phyloP scores from a whole-genome alignment of 495 filamentous ascomycete species.

The Bombardia bombarda region DNA sequence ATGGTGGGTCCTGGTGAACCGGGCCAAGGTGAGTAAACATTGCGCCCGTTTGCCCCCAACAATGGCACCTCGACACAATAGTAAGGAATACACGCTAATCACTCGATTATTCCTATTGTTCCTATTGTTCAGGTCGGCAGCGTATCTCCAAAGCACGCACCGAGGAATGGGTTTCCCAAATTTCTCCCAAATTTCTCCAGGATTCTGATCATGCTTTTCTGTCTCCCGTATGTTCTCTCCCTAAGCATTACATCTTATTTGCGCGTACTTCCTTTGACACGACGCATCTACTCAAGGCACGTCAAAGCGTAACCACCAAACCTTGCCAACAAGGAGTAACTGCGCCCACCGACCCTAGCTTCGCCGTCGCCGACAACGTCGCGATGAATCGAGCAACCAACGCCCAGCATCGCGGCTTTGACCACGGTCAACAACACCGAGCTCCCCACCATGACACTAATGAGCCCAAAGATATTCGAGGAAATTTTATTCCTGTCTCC shows the following conservation, averaged over 20 bases:
- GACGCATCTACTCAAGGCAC: no score
- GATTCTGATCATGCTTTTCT: background rate
- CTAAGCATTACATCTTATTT: background rate
- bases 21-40: no score
- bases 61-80: no score
- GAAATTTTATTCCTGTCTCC: constrained; percentile 19
- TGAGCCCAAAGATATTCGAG: constrained; percentile 12
- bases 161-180: no score
- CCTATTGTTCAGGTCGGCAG: no score
- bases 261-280: no score
- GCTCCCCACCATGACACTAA: background rate
- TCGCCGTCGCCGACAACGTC: background rate
- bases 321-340: background rate
- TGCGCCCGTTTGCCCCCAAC: no score
- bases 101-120: no score
- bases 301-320: background rate
- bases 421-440: background rate
- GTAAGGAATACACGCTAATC: no score
- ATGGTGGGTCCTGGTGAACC: no score
- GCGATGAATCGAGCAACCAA: background rate
- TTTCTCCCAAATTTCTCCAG: no score
- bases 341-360: background rate
- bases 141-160: no score
- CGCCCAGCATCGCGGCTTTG: background rate
- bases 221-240: background rate